Evolutionary conservation across 768 basidiomycete genomes (phyloP), one percentile per base, ranked within the genome.

Genomic region (Paxillus rubicundulus): DNA sequence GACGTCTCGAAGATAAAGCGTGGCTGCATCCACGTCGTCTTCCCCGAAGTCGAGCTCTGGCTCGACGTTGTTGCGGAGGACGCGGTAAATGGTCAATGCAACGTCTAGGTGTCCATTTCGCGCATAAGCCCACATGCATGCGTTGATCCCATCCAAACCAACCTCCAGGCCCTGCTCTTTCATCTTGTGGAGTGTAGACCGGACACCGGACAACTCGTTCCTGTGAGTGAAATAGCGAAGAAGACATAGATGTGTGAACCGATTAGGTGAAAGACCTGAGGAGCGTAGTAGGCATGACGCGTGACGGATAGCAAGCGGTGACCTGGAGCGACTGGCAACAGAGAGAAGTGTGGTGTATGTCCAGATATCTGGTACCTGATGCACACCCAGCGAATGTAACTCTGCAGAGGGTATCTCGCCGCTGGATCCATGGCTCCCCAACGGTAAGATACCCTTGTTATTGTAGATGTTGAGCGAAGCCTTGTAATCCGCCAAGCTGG

Each of bases 291-390:
- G 70, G n/a, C 64, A 66, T 21, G 72, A 73, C 1, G 86, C 81
- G 54, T 80, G 81, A 16, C 71, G 72, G 36, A 92, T 48, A 17
- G 77, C 66, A 18, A 64, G 57, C 2, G 68, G 58, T 34, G 76
- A 64, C 17, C 71, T 61, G 13, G 85, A 81, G 21, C 82, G 74
- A 28, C 75, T 75, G 5, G 89, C 91, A 41, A 86, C 77, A 49
- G 76, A 71, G 51, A 91, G 72, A 50, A 92, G 73, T 1, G 81
- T 84, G 34, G 82, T 86, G 63, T 86, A 83, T 13, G 90, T 88
- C 61, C 77, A 71, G 46, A 87, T 79, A 60, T 90, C 84, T 39
- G 91, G 87, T 32, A 67, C 52, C 39, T 52, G 59, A 16, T 45
- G 53, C 5, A n/a, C 38, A 17, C 17, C 30, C 38, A 32, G n/a